Conservation (phyloP, 2,329 filamentous ascomycete genomes). For the Orbilia blumenaviensis region DNA sequence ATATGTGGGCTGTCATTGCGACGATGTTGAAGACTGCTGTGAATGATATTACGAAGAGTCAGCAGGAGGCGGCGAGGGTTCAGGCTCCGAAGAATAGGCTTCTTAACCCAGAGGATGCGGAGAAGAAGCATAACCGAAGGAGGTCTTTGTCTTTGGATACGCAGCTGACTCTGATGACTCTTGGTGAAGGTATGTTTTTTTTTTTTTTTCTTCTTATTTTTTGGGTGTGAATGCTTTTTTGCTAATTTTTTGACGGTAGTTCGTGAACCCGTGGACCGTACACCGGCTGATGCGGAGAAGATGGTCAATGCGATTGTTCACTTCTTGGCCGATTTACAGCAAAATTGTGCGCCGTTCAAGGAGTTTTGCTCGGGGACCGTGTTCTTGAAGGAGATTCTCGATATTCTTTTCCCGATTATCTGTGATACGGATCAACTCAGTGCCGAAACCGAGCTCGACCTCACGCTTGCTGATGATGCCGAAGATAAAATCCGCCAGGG, state of each 20-base stretch:
- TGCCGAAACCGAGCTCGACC: slow-evolving; percentile 86
- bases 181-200: slow-evolving; percentile 49
- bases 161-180: slow-evolving; percentile 50
- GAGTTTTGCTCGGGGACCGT: slow-evolving; percentile 83
- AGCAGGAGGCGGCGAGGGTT: slow-evolving; percentile 63
- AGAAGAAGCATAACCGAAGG: slow-evolving; percentile 49
- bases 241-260: slow-evolving; percentile 17
- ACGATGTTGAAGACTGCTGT: slow-evolving; percentile 88
- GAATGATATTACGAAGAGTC: slow-evolving; percentile 72
- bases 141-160: slow-evolving; percentile 57
- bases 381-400: slow-evolving; percentile 81
- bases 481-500: slow-evolving; percentile 71
- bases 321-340: slow-evolving; percentile 81
- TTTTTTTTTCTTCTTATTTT: too few relatives aligned
- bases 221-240: not conserved
- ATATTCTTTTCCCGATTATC: slow-evolving; percentile 84
- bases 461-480: slow-evolving; percentile 76
- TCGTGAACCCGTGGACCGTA: slow-evolving; percentile 34
- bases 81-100: slow-evolving; percentile 36
- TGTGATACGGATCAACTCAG: slow-evolving; percentile 85
- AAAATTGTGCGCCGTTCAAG: slow-evolving; percentile 78
- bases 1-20: slow-evolving; percentile 80
- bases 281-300: slow-evolving; percentile 67
- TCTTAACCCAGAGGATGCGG: slow-evolving; percentile 41
- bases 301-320: slow-evolving; percentile 79